Conservation (phyloP, 1,284 basidiomycete genomes). For the Trichosporon sp. region DNA sequence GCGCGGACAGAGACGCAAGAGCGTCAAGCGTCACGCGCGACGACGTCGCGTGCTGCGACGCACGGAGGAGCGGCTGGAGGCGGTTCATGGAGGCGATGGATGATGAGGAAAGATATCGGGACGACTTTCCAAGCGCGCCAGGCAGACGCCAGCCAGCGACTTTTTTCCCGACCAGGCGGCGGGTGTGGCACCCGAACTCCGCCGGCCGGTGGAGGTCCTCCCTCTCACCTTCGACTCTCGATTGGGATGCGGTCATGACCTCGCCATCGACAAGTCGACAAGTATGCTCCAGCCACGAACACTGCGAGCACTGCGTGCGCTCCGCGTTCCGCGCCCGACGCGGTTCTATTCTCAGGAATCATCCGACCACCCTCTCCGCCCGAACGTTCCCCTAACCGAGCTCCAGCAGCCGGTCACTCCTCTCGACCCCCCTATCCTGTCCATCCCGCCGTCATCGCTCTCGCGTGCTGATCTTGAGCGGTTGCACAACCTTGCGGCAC, state of each 20-base stretch:
- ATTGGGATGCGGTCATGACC: neutral
- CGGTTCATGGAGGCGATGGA: constrained; percentile 14
- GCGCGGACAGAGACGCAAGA: constrained; percentile 20
- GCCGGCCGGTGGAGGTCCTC: constrained; percentile 1
- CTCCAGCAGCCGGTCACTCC: constrained; percentile 28
- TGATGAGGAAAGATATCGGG: neutral
- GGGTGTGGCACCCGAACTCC: constrained; percentile 17
- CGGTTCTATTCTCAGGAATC: constrained; percentile 9
- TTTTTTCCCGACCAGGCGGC: constrained; percentile 8
- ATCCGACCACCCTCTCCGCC: constrained; percentile 22
- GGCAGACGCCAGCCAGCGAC: constrained; percentile 5
- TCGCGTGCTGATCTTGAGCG: constrained; percentile 24
- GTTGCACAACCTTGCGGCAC: constrained; percentile 30
- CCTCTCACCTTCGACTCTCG: neutral
- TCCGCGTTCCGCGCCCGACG: neutral
- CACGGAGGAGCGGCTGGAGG: constrained; percentile 14
- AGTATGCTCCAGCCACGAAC: constrained; percentile 15
- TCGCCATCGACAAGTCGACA: neutral
- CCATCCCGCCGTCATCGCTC: constrained; percentile 21
- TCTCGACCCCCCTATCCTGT: constrained; percentile 21
- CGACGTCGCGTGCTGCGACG: constrained; percentile 31
- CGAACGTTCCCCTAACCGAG: constrained; percentile 16
- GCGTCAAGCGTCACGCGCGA: constrained; percentile 35
- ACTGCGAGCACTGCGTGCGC: neutral
- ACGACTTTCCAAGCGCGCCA: neutral